Base-by-base conservation (phyloP, 768 basidiomycete species). In the Sporobolomyces phaffii region DNA sequence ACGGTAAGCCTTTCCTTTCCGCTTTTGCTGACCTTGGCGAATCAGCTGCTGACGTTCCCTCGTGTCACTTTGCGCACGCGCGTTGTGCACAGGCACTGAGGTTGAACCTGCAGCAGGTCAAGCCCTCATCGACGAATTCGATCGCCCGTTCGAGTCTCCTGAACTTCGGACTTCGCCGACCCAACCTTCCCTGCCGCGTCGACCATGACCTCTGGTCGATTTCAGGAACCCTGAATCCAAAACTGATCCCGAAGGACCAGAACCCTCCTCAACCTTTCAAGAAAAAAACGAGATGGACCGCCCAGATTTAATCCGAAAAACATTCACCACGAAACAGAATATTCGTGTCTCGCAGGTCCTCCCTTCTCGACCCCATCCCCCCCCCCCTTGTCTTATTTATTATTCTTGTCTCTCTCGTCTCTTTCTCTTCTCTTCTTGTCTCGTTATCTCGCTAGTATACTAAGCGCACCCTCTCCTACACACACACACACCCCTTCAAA, bases 11-110 rank as follows among this genome's bases (percentile, higher is more conserved):
- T 18, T 2, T 49, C 14, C 31, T 5, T 56, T n/a, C 18, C 80
- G 84, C 31, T 34, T 52, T n/a, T n/a, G 24, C 48, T 50, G 48
- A 6, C 5, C 24, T 50, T 26, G 54, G 86, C 89, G n/a, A n/a
- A n/a, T n/a, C n/a, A n/a, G n/a, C n/a, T n/a, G n/a, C n/a, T 74
- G 82, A 89, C 49, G 88, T 89, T 79, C 84, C 89, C 11, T 91
- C 89, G 11, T 48, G n/a, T n/a, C n/a, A n/a, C n/a, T n/a, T n/a
- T n/a, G n/a, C n/a, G n/a, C n/a, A n/a, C n/a, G n/a, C n/a, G n/a
- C 26, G 20, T n/a, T 28, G 53, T 3, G 3, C 52, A 90, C 93
- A 75, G 93, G 93, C 22, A 96, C 92, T 2, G 93, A 97, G 76
- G 76, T 98, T 24, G 93, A 97, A 76, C 91, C 92, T 3, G 74